These are phyloP conservation scores for Acephala macrosclerotiorum DNA, from an alignment of 2,329 filamentous ascomycete species.

Conservation along the genomic window DNA sequence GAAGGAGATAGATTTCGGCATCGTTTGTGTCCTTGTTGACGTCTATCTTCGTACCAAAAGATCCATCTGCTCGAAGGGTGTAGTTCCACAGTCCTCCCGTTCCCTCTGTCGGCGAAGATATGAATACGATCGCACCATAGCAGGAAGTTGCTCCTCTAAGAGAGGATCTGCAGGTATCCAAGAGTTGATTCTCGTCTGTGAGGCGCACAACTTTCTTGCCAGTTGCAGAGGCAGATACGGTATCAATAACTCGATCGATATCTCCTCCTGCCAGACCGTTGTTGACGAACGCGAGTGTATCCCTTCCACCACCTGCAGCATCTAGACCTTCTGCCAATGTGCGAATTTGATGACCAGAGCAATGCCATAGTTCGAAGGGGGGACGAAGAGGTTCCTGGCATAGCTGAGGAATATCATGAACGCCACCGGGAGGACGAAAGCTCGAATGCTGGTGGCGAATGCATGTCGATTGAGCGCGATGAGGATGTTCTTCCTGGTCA, in stretches of 20 bases:
- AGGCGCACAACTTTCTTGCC: conserved; percentile 64
- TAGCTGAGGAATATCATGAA: conserved; percentile 70
- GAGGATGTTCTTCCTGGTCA: conserved; percentile 68
- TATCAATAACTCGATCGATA: conserved; percentile 74
- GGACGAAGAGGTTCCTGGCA: conserved; percentile 83
- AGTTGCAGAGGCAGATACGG: conserved; percentile 62
- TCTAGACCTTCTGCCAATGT: conserved; percentile 69
- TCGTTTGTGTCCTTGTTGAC: conserved; percentile 73
- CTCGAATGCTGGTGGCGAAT: conserved; percentile 59
- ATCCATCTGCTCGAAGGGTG: conserved; percentile 78
- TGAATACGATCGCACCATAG: conserved; percentile 77
- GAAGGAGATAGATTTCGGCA: conserved; percentile 78
- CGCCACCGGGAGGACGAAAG: conserved; percentile 65
- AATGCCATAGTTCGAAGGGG: conserved; percentile 78
- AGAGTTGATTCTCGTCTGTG: conserved; percentile 62
- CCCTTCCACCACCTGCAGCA: conserved; percentile 62
- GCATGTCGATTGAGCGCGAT: conserved; percentile 63
- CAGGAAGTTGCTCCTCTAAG: conserved; percentile 74
- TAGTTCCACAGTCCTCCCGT: conserved; percentile 80
- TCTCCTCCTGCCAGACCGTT: conserved; percentile 73
- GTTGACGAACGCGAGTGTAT: conserved; percentile 81
- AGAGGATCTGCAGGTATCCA: conserved; percentile 67
- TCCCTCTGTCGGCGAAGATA: conserved; percentile 78
- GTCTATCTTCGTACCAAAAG: conserved; percentile 70
- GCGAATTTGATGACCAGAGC: conserved; percentile 65